Percentiles rank a stretch among this genome's conserved stretches.
Conservation (phyloP, 75 land plant species). For the Selaginella tamariscina region DNA sequence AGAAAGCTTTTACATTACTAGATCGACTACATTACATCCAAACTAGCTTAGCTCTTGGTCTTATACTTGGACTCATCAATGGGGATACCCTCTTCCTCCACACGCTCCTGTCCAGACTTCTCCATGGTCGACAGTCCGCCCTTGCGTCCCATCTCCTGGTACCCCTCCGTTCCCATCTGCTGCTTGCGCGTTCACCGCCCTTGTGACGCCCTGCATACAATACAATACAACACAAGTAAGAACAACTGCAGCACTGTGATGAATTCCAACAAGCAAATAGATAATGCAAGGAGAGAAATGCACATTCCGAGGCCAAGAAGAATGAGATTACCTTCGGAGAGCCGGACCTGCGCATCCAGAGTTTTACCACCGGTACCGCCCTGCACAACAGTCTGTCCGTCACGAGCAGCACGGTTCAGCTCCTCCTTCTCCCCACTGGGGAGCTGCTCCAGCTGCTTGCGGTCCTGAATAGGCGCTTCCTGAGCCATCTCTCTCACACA, state of each 20-base stretch:
- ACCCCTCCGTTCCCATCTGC: slow-evolving; percentile 8
- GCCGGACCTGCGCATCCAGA: no score
- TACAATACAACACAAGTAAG: neutral
- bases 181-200: slow-evolving; percentile 1
- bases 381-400: no score
- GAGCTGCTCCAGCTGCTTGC: neutral
- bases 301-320: no score
- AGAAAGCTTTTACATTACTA: no score
- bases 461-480: neutral
- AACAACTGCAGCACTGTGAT: no score
- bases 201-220: neutral
- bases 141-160: slow-evolving; percentile 7
- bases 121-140: slow-evolving; percentile 9
- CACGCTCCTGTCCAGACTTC: slow-evolving; percentile 3
- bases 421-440: slow-evolving; percentile 10
- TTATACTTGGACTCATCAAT: slow-evolving; percentile 12
- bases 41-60: no score
- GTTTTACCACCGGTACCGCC: no score
- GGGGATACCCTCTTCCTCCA: neutral
- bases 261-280: neutral
- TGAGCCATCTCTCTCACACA: neutral
- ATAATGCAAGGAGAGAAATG: no score
- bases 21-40: no score
- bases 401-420: no score
- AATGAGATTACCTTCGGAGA: neutral